phyloP scores from a whole-genome alignment of 164 flowering plant genomes.

The Tinospora cordifolia region DNA sequence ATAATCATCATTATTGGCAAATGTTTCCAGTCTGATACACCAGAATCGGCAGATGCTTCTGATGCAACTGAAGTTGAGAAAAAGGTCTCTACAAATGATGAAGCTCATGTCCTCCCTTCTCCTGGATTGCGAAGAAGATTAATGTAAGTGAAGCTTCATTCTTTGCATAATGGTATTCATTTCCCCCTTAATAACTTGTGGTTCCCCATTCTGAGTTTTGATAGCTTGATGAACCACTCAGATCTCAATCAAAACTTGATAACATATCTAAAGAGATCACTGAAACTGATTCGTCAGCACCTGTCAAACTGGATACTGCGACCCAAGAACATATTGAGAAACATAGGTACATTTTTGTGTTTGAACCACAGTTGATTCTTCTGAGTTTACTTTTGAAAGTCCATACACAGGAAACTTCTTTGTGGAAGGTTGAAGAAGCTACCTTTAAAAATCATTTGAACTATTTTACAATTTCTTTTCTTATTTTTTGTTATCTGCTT shows the following conservation, averaged over 20 bases:
- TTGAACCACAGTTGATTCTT: not conserved
- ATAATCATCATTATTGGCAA: conserved; percentile 4
- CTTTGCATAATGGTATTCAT: not conserved
- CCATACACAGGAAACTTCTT: not conserved
- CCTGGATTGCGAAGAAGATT: conserved; percentile 55
- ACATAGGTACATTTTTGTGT: conserved; percentile 44
- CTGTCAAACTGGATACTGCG: conserved; percentile 52
- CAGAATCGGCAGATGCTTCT: conserved; percentile 25
- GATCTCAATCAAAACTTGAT: conserved; percentile 31
- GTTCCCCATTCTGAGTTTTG: not conserved
- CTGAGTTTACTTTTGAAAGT: not conserved
- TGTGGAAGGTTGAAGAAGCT: not conserved
- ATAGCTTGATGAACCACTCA: conserved; percentile 16
- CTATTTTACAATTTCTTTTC: not conserved
- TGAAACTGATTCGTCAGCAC: conserved; percentile 27
- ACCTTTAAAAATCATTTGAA: not conserved
- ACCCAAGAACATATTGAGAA: conserved; percentile 59
- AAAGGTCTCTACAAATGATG: conserved; percentile 27
- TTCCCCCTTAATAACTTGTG: not conserved
- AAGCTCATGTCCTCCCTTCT: conserved; percentile 26
- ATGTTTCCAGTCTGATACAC: conserved; percentile 28
- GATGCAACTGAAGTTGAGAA: conserved; percentile 18
- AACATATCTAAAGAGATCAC: conserved; percentile 24
- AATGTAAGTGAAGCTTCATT: conserved; percentile 27
- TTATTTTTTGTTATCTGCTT: not conserved